phyloP scores from a whole-genome alignment of 345 rosid species.

The Camelina sativa region DNA sequence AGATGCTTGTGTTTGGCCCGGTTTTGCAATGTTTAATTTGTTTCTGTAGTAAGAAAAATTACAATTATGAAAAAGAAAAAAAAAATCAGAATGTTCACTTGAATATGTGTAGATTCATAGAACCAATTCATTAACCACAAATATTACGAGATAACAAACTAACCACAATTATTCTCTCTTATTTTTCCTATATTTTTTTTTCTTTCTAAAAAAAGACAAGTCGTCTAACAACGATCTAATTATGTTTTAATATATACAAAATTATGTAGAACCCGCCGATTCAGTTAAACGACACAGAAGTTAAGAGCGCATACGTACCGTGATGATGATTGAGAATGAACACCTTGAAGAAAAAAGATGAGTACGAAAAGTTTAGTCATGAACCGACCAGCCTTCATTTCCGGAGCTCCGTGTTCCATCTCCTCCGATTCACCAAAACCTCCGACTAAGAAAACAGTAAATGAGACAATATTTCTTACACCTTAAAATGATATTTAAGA shows the following conservation, averaged over 20 bases:
- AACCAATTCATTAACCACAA: constrained; percentile 4
- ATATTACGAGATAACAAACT: neutral
- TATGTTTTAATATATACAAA: neutral
- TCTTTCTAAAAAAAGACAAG: neutral
- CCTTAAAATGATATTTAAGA: neutral
- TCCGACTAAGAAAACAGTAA: constrained; percentile 1
- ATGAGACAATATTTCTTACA: neutral
- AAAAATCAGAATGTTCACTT: neutral
- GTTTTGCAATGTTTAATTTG: constrained; percentile 4
- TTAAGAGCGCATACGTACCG: constrained; percentile 8
- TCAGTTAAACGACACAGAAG: neutral
- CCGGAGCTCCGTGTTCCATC: neutral
- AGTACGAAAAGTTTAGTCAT: constrained; percentile 24
- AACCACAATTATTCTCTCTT: neutral
- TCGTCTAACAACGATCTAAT: neutral
- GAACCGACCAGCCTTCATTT: constrained; percentile 21
- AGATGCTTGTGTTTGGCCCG: constrained; percentile 3
- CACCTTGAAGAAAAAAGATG: constrained; percentile 34
- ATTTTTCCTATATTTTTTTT: neutral
- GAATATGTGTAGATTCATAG: neutral
- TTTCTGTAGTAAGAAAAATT: constrained; percentile 32
- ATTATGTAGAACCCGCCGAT: neutral
- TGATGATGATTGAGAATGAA: constrained; percentile 19
- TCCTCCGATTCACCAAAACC: neutral
- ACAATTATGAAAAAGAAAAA: neutral